phyloP scores from a whole-genome alignment of 139 green algal species.

The Coelastrella sp. region DNA sequence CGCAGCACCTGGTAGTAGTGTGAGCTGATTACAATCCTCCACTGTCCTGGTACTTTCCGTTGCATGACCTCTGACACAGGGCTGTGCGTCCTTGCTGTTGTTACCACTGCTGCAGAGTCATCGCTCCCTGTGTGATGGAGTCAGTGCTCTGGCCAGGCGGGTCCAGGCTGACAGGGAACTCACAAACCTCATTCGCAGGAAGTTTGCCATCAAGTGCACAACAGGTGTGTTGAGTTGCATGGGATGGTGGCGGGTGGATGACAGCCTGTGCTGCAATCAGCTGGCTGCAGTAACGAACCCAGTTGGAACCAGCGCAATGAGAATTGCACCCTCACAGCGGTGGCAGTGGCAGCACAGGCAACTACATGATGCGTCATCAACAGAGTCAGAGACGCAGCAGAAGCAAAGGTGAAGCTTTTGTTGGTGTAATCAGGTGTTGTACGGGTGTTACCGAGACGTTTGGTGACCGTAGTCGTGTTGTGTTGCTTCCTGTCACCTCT shows the following conservation, averaged over 20 bases:
- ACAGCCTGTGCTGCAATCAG: too few species aligned
- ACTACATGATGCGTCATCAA: too few species aligned
- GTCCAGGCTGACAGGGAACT: constrained; percentile 91
- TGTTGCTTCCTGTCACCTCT: not conserved
- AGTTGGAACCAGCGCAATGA: too few species aligned
- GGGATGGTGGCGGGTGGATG: too few species aligned
- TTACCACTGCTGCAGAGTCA: constrained; percentile 59
- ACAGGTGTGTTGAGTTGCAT: too few species aligned
- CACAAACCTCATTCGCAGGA: constrained; percentile 90
- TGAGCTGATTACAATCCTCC: too few species aligned
- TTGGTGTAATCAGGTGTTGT: not conserved
- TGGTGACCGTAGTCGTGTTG: not conserved
- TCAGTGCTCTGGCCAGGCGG: constrained; percentile 76
- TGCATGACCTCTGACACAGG: too few species aligned
- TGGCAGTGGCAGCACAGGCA: too few species aligned
- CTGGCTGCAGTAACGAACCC: too few species aligned
- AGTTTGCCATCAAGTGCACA: constrained; percentile 99
- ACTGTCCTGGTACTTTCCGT: too few species aligned
- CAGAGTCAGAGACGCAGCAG: not conserved
- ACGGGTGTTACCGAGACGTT: not conserved
- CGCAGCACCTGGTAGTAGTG: too few species aligned
- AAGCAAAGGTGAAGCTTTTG: not conserved
- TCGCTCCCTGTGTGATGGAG: constrained; percentile 78
- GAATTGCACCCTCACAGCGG: too few species aligned
- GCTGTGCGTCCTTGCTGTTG: not conserved